Evolutionary conservation across 1,284 basidiomycete genomes (phyloP).

Genomic region (Ustilago xerochloae): DNA sequence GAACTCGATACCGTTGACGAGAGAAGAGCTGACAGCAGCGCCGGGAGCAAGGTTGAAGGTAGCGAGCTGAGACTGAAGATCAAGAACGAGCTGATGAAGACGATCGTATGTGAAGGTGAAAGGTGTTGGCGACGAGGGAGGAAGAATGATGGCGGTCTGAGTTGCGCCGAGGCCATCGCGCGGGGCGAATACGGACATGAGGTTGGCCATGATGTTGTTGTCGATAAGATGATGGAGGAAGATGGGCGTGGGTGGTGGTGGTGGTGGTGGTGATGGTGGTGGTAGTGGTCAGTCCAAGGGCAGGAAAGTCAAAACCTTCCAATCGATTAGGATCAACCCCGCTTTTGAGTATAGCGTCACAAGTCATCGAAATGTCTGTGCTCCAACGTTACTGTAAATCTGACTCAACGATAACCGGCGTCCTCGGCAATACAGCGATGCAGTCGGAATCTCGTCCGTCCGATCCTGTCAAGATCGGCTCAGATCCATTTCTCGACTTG

Average conservation of each 20-base stretch:
- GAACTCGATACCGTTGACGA: constrained; percentile 69
- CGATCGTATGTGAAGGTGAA: constrained; percentile 50
- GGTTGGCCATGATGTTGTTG: constrained; percentile 34
- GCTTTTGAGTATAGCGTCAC: background rate
- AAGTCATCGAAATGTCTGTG: background rate
- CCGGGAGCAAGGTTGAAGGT: constrained; percentile 43
- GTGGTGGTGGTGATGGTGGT: background rate
- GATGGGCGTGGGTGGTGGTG: background rate
- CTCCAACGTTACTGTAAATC: too few relatives aligned
- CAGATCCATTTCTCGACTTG: background rate
- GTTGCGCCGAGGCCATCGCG: constrained; percentile 42
- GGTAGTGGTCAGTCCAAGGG: background rate
- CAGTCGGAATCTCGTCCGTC: background rate
- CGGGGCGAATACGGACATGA: constrained; percentile 46
- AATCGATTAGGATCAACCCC: background rate
- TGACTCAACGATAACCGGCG: constrained; percentile 2
- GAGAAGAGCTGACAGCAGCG: constrained; percentile 61
- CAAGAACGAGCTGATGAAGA: constrained; percentile 48
- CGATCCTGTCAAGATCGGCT: background rate
- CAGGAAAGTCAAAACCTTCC: too few relatives aligned
- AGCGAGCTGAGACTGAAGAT: constrained; percentile 58
- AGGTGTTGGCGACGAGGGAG: constrained; percentile 49
- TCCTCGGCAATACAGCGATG: constrained; percentile 5
- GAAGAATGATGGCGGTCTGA: constrained; percentile 51
- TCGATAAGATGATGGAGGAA: background rate